Percentiles rank a stretch among this genome's conserved stretches.
Evolutionary conservation across 2,329 filamentous ascomycete species (phyloP).

Genomic region (Pyricularia pennisetigena): DNA sequence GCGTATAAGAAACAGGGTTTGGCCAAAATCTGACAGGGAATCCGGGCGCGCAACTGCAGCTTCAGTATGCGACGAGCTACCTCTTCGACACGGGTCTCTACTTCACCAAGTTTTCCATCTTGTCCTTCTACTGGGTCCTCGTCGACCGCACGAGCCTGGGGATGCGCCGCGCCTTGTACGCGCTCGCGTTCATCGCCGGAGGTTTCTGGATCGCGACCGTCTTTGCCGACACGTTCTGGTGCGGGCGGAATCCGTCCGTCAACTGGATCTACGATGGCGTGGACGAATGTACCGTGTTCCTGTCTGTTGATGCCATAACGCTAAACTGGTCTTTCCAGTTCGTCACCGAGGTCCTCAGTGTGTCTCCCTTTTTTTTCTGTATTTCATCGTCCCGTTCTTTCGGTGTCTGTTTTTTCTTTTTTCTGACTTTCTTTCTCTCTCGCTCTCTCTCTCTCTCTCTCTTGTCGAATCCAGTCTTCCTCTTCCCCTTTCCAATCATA

Average conservation of each 20-base stretch:
- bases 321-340: background rate
- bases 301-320: background rate
- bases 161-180: background rate
- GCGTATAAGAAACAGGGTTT: too few species aligned
- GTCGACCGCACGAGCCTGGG: background rate
- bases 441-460: too few species aligned
- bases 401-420: background rate
- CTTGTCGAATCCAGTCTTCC: background rate
- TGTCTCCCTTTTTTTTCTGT: background rate
- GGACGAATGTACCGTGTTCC: background rate
- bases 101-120: background rate
- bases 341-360: background rate
- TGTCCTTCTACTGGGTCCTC: background rate
- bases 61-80: background rate
- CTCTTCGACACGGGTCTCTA: background rate
- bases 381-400: too few species aligned
- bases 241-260: background rate
- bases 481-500: background rate
- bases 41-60: background rate
- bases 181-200: background rate
- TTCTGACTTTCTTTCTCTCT: background rate
- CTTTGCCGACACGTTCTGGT: background rate
- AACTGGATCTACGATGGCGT: background rate
- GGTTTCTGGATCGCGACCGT: background rate
- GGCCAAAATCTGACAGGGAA: too few species aligned